phyloP scores from a whole-genome alignment of 345 rosid species.

The Lenwebbia sp. region DNA sequence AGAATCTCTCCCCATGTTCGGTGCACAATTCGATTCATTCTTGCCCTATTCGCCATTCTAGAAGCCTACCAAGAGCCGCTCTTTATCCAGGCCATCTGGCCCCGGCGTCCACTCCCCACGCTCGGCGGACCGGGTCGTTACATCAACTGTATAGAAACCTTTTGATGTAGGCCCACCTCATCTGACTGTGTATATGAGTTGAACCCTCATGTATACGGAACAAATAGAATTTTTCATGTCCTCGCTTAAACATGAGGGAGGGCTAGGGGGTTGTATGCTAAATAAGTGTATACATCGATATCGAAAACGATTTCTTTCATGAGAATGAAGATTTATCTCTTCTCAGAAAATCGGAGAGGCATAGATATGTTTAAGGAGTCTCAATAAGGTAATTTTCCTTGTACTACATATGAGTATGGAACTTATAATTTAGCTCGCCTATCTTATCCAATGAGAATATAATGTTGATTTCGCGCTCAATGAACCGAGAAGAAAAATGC shows the following conservation, averaged over 20 bases:
- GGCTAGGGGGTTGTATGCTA: neutral
- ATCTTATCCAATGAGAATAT: neutral
- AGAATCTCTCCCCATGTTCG: neutral
- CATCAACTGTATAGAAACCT: neutral
- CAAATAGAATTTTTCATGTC: neutral
- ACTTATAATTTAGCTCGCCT: neutral
- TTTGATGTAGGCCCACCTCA: neutral
- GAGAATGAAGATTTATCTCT: neutral
- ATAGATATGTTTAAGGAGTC: neutral
- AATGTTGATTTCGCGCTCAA: neutral
- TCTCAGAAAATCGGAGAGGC: neutral
- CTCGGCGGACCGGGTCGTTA: fast-evolving
- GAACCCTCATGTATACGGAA: neutral
- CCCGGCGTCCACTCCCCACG: neutral
- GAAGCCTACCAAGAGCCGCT: neutral
- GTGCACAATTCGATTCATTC: neutral
- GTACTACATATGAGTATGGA: neutral
- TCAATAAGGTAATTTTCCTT: neutral
- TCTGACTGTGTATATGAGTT: no score
- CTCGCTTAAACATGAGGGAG: neutral
- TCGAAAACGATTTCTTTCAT: neutral
- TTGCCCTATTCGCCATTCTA: neutral
- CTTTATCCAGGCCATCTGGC: neutral
- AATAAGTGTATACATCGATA: neutral
- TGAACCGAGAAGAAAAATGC: neutral